Conservation (phyloP, 73 alveolate species). For the Tetrahymena malaccensis region DNA sequence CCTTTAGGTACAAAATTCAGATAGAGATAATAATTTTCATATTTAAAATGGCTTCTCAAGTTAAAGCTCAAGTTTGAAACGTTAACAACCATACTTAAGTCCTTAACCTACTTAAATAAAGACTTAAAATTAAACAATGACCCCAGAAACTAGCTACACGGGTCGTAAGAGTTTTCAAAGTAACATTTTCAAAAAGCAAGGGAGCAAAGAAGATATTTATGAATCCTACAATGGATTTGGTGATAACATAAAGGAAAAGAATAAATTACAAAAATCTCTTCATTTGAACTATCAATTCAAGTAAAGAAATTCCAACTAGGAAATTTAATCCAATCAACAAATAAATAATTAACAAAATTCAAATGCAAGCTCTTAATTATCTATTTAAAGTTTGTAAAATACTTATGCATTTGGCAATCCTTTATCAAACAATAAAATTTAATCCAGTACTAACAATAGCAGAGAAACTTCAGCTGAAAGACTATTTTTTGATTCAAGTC, state of each 20-base stretch:
- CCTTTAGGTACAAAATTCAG: not conserved
- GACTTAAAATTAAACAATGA: not conserved
- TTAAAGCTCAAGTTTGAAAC: not conserved
- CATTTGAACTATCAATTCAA: not conserved
- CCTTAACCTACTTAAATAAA: not conserved
- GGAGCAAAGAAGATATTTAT: not conserved
- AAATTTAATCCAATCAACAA: not conserved
- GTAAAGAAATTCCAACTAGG: not conserved
- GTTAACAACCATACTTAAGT: not conserved
- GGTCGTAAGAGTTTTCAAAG: not conserved
- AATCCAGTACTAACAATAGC: not conserved
- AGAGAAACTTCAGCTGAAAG: not conserved
- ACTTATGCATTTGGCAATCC: not conserved
- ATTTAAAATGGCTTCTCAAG: not conserved
- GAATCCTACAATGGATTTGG: not conserved
- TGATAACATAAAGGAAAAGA: not conserved
- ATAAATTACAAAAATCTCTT: not conserved
- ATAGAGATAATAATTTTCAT: not conserved
- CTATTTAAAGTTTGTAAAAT: not conserved
- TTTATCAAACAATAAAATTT: not conserved
- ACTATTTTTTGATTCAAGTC: not conserved
- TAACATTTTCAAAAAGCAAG: not conserved
- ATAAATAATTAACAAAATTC: not conserved
- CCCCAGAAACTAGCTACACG: not conserved
- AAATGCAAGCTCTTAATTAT: not conserved